Evolutionary conservation across 192 early-diverging fungal genomes (phyloP), one percentile per base, ranked within the genome.

Genomic region (Backusella westeae): DNA sequence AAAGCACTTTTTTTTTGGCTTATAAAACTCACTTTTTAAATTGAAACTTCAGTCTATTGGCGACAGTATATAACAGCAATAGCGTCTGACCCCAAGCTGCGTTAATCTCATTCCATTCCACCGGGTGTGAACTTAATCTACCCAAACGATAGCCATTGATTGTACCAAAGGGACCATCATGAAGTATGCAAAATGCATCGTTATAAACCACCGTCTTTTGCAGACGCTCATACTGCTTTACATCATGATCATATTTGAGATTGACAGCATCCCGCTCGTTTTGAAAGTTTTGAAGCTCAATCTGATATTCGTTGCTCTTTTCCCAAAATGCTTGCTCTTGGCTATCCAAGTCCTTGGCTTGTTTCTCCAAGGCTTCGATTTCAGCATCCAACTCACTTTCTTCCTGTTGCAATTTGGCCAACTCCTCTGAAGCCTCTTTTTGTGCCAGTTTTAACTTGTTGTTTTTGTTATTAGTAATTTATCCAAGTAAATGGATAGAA

Each of bases 61-160:
- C 96, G 29, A 98, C 88, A 0, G 95, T 95, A 80, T 96, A 93
- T 26, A 99, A 76, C 71, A 99, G 83, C 26, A 99, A 82, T 41
- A 95, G 72, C 6, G 94, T 88, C 76, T 97, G 96, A 21, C 97
- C 97, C 93, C 96, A 93, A 1, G 94, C 97, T 0, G 97, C 96
- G 84, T 99, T 99, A 71, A 99, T 96, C 84, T 99, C 97, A 29
- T 82, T 86, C 97, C 97, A 99, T 44, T 97, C 96, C 36, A 99
- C 88, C 39, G 86, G 88, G 76, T 94, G 89, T 6, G 85, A 83
- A 10, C 91, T 88, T 12, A 96, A 86, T 29, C 94, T 88, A 21
- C 97, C 97, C 49, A 99, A 78, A 26, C 97, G 86, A 72, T 96
- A 95, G 1, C 95, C 96, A 82, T 99, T 98, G 78, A 99, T 99